Base-by-base conservation (phyloP, 148 eudicot genomes). In the Camellia sinensis region DNA sequence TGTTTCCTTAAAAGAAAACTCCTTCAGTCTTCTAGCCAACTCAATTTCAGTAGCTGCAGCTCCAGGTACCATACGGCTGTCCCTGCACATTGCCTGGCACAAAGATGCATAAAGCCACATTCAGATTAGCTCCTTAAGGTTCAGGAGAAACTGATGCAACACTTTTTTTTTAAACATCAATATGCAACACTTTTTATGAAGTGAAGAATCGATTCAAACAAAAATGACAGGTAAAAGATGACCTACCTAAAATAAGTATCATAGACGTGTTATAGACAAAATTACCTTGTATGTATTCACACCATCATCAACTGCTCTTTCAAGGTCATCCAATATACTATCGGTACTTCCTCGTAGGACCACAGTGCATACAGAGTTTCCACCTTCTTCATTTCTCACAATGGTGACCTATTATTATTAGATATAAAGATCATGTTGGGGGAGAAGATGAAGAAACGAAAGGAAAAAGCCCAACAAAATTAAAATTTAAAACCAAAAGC, bases 241-340 rank as follows among this genome's bases (percentile, higher is more conserved):
- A 29, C 37, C 37, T 29, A 29, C 37, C 37, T 29, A 29, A 29
- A 29, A 29, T 29, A 29, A 29, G 37, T 29, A 29, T 29, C 37
- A 15, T 7, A n/a, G 4, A 56, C n/a, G 8, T 29, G 48, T 44
- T 12, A 44, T 0, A 62, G 48, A 66, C 37, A 29, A 1, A 43
- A 81, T 71, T 79, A 86, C 97, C 97, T 92, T 95, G 83, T 93
- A 95, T 4, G 97, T 89, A 78, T 95, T 95, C 59, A 93, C 99
- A 82, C 99, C 99, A 79, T 95, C 98, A 81, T 95, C 97, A 70
- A 95, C 94, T 63, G 99, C 99, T 84, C 98, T 93, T 88, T 96
- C 99, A 84, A 96, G 91, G 84, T 96, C 99, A 90, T 96, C 99
- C 83, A 96, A 80, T 86, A 96, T 96, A 85, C 99, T 96, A 61